These are phyloP conservation scores for Lodderomyces metapsilosis DNA, from an alignment of 1,139 yeast species.

Conservation along the genomic window DNA sequence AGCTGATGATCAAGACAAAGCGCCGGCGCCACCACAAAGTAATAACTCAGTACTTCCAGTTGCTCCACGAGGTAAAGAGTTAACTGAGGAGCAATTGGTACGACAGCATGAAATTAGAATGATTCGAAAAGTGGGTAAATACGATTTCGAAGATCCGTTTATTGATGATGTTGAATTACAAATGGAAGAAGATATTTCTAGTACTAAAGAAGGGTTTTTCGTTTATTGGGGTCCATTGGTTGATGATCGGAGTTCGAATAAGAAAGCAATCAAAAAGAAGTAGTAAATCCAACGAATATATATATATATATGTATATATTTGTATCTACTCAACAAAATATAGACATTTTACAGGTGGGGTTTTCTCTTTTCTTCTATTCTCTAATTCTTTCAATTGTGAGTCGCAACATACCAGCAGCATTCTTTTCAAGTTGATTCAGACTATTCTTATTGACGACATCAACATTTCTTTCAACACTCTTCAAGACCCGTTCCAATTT, in stretches of 20 bases:
- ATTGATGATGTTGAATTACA: constrained; percentile 91
- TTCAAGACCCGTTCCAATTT: constrained; percentile 22
- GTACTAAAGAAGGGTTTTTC: constrained; percentile 93
- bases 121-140: constrained; percentile 79
- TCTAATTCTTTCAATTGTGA: constrained; percentile 40
- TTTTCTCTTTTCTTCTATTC: too few species aligned
- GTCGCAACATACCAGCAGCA: constrained; percentile 36
- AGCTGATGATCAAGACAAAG: constrained; percentile 13
- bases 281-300: too few species aligned
- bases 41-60: background rate
- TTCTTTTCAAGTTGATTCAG: constrained; percentile 26
- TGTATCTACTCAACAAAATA: background rate
- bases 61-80: constrained; percentile 32
- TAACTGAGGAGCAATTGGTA: constrained; percentile 47
- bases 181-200: constrained; percentile 91
- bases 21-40: constrained; percentile 4
- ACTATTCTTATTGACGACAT: constrained; percentile 12
- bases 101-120: constrained; percentile 45
- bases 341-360: background rate
- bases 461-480: constrained; percentile 17
- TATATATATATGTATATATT: too few species aligned
- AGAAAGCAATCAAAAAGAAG: constrained; percentile 13
- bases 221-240: constrained; percentile 93
- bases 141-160: constrained; percentile 91
- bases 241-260: constrained; percentile 47